A percentile compares a stretch with the other conserved stretches of the same genome.
Conservation (phyloP, 1,284 basidiomycete genomes). For the Malassezia pachydermatis region DNA sequence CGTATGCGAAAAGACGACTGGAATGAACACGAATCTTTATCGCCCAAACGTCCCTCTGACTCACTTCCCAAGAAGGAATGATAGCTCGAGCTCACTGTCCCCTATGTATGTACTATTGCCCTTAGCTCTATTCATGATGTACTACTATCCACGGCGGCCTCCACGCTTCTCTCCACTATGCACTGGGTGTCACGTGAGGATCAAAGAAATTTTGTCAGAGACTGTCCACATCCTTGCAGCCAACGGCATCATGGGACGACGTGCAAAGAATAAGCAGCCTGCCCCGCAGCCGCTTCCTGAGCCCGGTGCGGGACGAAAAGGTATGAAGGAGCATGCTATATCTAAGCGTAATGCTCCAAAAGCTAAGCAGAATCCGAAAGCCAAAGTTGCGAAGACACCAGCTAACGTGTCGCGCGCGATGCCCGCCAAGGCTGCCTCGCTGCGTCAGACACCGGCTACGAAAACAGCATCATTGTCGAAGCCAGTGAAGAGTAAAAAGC, state of each 20-base stretch:
- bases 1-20: too few relatives aligned
- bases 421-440: background rate
- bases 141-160: too few relatives aligned
- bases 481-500: background rate
- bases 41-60: too few relatives aligned
- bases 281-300: slow-evolving; percentile 38
- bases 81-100: too few relatives aligned
- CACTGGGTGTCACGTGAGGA: background rate
- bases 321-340: slow-evolving; percentile 53
- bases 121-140: too few relatives aligned
- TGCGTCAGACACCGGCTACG: background rate
- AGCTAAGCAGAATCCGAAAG: slow-evolving; percentile 40
- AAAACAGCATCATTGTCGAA: background rate
- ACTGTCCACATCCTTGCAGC: background rate
- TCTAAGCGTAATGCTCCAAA: background rate
- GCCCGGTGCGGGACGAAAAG: slow-evolving; percentile 45
- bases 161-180: slow-evolving; percentile 57
- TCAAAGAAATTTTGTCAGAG: background rate
- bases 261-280: slow-evolving; percentile 80
- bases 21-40: too few relatives aligned
- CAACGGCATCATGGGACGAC: slow-evolving; percentile 63
- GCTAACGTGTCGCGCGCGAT: background rate
- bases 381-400: slow-evolving; percentile 32
- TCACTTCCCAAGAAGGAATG: too few relatives aligned
- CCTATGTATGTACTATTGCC: too few relatives aligned